A percentile compares a stretch with the other conserved stretches of the same genome.
phyloP scores from a whole-genome alignment of 2,329 filamentous ascomycete species.

The Monosporascus sp. region DNA sequence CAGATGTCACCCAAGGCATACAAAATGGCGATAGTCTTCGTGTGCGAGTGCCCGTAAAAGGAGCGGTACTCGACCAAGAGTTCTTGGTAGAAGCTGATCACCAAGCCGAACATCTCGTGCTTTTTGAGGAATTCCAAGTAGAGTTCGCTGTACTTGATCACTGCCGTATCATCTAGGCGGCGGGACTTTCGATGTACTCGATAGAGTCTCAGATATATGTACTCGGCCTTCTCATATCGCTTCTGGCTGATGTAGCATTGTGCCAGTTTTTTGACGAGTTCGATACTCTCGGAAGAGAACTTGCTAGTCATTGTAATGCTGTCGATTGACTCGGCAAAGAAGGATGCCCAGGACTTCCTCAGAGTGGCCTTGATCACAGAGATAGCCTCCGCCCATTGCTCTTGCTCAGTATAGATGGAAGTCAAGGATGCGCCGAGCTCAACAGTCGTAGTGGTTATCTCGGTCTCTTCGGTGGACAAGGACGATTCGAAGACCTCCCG shows the following conservation, averaged over 20 bases:
- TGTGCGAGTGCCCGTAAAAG: constrained; percentile 28
- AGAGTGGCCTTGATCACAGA: constrained; percentile 38
- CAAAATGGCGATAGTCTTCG: constrained; percentile 30
- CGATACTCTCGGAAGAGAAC: constrained; percentile 28
- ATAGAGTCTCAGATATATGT: constrained; percentile 18
- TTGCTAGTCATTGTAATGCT: constrained; percentile 4
- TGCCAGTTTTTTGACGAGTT: constrained; percentile 39
- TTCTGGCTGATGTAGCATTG: constrained; percentile 36
- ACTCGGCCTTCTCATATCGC: constrained; percentile 29
- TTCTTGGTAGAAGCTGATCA: constrained; percentile 33
- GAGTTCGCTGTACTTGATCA: constrained; percentile 12
- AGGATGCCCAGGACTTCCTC: constrained; percentile 38
- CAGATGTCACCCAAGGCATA: constrained; percentile 30
- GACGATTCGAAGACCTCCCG: constrained; percentile 40
- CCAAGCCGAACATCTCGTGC: constrained; percentile 25
- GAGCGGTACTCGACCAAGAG: constrained; percentile 31
- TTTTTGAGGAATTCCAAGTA: constrained; percentile 26
- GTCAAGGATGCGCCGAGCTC: constrained; percentile 34
- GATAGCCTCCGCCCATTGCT: constrained; percentile 41
- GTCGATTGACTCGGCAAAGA: constrained; percentile 40
- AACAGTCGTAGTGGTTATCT: constrained; percentile 33
- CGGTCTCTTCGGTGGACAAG: constrained; percentile 15
- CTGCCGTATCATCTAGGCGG: constrained; percentile 3
- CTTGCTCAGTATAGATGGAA: constrained; percentile 37
- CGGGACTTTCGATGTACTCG: not conserved